Evolutionary conservation across 805 yeast species (phyloP), one percentile per base, ranked within the genome.

Genomic region (Debaryomyces castellii): DNA sequence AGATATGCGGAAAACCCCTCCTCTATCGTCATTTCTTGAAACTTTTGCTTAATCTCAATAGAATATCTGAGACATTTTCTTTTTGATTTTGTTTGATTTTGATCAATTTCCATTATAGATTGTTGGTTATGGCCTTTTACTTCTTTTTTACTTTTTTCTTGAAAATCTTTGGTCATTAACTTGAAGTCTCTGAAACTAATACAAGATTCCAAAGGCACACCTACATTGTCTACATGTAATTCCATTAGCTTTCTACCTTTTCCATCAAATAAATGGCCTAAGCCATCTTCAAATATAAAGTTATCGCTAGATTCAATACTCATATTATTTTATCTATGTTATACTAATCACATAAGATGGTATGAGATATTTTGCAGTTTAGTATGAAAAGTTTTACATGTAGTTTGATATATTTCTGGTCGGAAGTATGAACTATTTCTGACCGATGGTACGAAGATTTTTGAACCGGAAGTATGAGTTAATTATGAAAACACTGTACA

Each of bases 301-400:
- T 33, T 33, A n/a, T 33, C 36, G 5, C 16, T 20, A 14, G 36
- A 33, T 33, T 33, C 36, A 4, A 33, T 33, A 20, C 36, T 33
- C 20, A 33, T 33, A 33, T 33, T 33, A 14, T 22, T 33, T 33
- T 33, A 7, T 9, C 7, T 6, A 14, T 6, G 10, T 14, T 14
- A 33, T 33, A 33, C 20, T 33, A 20, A 33, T 33, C 36, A 33
- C 36, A n/a, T 33, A 18, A 33, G n/a, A 33, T 33, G 11, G 36
- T 33, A 18, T 33, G 21, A 33, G 16, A 33, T 33, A 33, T 33
- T 33, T 33, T 33, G 36, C 36, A 33, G 21, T 33, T 33, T 33
- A 33, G 36, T 33, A 14, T 33, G 21, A 14, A 18, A 9, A 14
- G 4, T 33, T 33, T 33, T 14, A 11, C 18, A 8, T 4, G 18